phyloP scores from a whole-genome alignment of 1,284 basidiomycete species.

The Marasmius fiardii region DNA sequence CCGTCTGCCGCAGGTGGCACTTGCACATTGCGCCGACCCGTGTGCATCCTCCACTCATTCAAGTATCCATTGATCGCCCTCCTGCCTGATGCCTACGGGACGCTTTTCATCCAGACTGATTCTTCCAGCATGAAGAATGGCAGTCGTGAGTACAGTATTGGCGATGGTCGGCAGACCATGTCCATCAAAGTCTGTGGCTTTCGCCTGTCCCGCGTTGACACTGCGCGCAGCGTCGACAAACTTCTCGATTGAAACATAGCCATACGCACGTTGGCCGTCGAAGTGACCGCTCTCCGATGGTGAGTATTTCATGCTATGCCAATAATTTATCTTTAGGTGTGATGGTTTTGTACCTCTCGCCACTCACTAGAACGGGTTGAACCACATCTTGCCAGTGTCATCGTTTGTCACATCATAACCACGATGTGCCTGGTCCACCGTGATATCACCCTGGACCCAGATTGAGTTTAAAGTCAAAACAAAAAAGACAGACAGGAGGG shows the following conservation, averaged over 20 bases:
- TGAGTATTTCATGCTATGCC: conserved; percentile 83
- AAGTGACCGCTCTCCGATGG: conserved; percentile 90
- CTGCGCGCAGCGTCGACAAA: conserved; percentile 79
- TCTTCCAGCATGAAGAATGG: conserved; percentile 88
- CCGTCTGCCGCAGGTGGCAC: neutral
- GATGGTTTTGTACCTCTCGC: conserved; percentile 8
- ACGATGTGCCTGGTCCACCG: conserved; percentile 89
- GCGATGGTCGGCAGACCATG: conserved; percentile 85
- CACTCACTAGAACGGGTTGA: conserved; percentile 88
- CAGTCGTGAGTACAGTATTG: conserved; percentile 87
- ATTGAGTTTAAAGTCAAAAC: conserved; percentile 2
- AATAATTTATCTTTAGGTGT: neutral
- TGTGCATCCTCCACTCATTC: conserved; percentile 39
- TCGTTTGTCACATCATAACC: conserved; percentile 88
- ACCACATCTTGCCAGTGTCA: conserved; percentile 78
- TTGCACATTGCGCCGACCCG: neutral
- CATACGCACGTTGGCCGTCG: conserved; percentile 91
- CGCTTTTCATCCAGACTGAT: conserved; percentile 87
- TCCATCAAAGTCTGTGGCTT: conserved; percentile 71
- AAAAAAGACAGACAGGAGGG: neutral
- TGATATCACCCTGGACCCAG: conserved; percentile 74
- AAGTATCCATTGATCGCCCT: conserved; percentile 64
- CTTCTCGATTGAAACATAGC: conserved; percentile 88
- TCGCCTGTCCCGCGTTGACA: conserved; percentile 70
- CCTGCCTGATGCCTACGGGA: conserved; percentile 72